These are phyloP conservation scores for Rhodotorula diobovata DNA, from an alignment of 768 basidiomycete genomes.

Conservation along the genomic window DNA sequence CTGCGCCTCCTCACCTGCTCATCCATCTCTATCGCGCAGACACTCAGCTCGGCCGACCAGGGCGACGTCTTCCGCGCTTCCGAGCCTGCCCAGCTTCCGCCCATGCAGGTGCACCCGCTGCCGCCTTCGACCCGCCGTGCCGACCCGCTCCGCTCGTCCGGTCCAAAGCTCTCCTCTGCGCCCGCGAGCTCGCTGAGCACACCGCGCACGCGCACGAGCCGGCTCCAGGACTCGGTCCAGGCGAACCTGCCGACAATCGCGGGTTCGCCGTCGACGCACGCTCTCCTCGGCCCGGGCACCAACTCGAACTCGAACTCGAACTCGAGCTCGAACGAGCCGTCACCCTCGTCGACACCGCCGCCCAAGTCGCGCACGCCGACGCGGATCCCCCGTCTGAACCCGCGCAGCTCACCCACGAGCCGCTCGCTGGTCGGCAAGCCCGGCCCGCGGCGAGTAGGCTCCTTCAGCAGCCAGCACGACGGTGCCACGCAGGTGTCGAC, in stretches of 20 bases:
- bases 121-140: constrained; percentile 77
- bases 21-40: not conserved
- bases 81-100: constrained; percentile 59
- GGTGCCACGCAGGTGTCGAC: constrained; percentile 5
- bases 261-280: constrained; percentile 68
- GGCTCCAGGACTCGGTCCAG: constrained; percentile 47
- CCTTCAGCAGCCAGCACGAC: constrained; percentile 16
- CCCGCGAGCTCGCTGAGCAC: constrained; percentile 12
- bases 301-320: not conserved
- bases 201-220: constrained; percentile 17
- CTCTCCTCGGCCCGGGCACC: not conserved
- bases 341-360: constrained; percentile 22
- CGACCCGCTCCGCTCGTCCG: constrained; percentile 55
- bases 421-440: not conserved
- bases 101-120: constrained; percentile 82
- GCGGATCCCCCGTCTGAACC: constrained; percentile 80
- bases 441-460: not conserved
- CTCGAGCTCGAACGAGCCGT: not conserved
- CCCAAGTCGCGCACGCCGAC: constrained; percentile 74
- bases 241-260: constrained; percentile 73
- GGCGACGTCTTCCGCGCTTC: constrained; percentile 72
- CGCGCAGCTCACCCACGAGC: constrained; percentile 34
- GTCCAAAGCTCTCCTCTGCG: not conserved
- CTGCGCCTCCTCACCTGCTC: not conserved
- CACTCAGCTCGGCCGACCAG: constrained; percentile 46